These are phyloP conservation scores for Phytophthora tentaculata DNA, from an alignment of 352 stramenopile species.

Conservation along the genomic window DNA sequence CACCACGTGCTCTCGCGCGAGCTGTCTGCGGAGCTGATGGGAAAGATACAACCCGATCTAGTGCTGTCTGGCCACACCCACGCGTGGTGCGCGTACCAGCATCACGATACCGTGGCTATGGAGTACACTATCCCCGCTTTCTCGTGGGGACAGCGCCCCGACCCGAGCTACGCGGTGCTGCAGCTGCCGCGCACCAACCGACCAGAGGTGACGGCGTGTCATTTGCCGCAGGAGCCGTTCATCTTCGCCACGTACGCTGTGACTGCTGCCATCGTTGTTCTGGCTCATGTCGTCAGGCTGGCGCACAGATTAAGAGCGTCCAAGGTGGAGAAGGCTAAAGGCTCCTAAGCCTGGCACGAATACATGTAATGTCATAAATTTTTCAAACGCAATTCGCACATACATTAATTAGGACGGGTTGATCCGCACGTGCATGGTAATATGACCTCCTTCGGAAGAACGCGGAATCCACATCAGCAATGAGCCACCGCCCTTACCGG, in stretches of 20 bases:
- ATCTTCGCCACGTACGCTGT: constrained; percentile 47
- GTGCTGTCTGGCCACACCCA: constrained; percentile 83
- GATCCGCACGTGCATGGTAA: constrained; percentile 56
- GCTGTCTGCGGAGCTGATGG: constrained; percentile 60
- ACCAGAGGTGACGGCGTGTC: constrained; percentile 35
- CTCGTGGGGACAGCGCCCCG: constrained; percentile 78
- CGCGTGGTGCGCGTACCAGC: constrained; percentile 64
- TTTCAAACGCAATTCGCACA: constrained; percentile 10
- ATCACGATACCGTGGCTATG: constrained; percentile 26
- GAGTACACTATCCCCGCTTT: constrained; percentile 83
- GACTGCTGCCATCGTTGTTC: constrained; percentile 17
- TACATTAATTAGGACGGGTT: constrained; percentile 34
- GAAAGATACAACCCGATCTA: constrained; percentile 50
- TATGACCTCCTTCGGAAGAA: constrained; percentile 36
- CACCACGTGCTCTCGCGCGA: constrained; percentile 72
- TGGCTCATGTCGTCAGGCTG: constrained; percentile 25
- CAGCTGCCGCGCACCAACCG: constrained; percentile 16
- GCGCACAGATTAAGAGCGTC: constrained; percentile 1
- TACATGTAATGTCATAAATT: too few species aligned
- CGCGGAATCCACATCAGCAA: constrained; percentile 37
- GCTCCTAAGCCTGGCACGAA: constrained; percentile 15
- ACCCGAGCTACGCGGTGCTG: constrained; percentile 77
- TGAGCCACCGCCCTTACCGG: constrained; percentile 29
- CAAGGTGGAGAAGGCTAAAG: constrained; percentile 31
- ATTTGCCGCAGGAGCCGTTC: constrained; percentile 43